Evolutionary conservation across 1,284 basidiomycete genomes (phyloP), one percentile per base, ranked within the genome.

Genomic region (Cryptococcus floricola): DNA sequence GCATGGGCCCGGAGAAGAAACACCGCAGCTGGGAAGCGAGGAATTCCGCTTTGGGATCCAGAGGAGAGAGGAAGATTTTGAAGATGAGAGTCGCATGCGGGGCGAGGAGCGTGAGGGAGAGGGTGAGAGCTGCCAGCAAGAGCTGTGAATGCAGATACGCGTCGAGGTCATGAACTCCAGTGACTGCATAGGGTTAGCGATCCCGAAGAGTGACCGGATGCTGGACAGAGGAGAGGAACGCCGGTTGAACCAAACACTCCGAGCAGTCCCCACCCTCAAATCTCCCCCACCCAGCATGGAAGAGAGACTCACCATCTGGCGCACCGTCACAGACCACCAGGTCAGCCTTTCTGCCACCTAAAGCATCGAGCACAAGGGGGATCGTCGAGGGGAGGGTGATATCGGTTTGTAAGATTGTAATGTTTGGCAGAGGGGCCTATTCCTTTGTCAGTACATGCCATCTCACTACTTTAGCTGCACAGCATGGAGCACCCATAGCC

Each of bases 291-390:
- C 27, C 14, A 28, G 14, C 9, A 18, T 23, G 23, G 1, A 34
- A 12, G 41, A 19, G 27, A 19, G 18, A 67, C 74, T 54, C 19
- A 78, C 79, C 79, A 64, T 84, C 82, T 3, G 82, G 82, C 16
- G 82, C 82, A 9, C 82, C 82, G 59, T 84, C 82, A 60, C 82
- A 84, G 2, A 84, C 79, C 28, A 83, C 80, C 39, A 84, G 69
- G 55, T 83, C 79, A 0, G 81, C 81, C 51, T 78, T 74, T 7
- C 77, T 67, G 4, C 79, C 80, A 16, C 72, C 73, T 50, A 83
- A 77, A 16, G 81, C 79, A 18, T 71, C 65, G 16, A 81, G 74
- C 44, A 83, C 81, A 6, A 77, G 74, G 2, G 77, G 71, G 3
- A 80, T 79, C 0, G 82, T 83, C 10, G 76, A 74, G 0, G 79